phyloP scores from a whole-genome alignment of 2,329 filamentous ascomycete genomes.

The Fusarium succisae region DNA sequence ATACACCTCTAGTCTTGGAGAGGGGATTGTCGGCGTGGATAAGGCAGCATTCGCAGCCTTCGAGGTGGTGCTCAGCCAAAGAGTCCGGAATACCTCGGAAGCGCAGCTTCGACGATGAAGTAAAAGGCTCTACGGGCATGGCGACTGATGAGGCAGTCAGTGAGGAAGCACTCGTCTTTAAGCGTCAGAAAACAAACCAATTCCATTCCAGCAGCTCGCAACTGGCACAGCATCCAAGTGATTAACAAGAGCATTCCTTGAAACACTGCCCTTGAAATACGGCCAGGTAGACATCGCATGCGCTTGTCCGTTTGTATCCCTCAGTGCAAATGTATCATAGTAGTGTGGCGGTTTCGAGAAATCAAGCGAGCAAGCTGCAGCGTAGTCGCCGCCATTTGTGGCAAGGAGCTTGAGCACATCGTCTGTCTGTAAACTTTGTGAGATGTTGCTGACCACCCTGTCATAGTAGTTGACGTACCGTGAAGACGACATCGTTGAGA shows the following conservation, averaged over 20 bases:
- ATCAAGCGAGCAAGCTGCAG: slow-evolving; percentile 70
- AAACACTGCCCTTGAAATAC: slow-evolving; percentile 62
- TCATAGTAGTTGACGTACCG: slow-evolving; percentile 49
- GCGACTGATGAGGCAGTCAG: slow-evolving; percentile 46
- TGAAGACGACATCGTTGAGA: slow-evolving; percentile 71
- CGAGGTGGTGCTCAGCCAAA: slow-evolving; percentile 70
- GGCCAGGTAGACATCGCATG: slow-evolving; percentile 66
- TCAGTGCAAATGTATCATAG: slow-evolving; percentile 71
- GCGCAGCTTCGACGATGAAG: slow-evolving; percentile 55
- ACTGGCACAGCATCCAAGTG: slow-evolving; percentile 58
- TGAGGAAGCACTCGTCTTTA: neutral
- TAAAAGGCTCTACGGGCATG: slow-evolving; percentile 66
- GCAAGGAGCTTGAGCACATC: slow-evolving; percentile 65
- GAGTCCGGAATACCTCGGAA: slow-evolving; percentile 73
- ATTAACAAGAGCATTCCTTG: slow-evolving; percentile 62
- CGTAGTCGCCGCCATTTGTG: slow-evolving; percentile 67
- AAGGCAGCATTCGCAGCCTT: slow-evolving; percentile 83
- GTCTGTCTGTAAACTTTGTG: slow-evolving; percentile 53
- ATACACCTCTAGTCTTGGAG: slow-evolving; percentile 64
- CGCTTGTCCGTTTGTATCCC: slow-evolving; percentile 61
- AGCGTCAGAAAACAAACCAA: slow-evolving; percentile 41
- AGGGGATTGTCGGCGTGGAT: slow-evolving; percentile 77
- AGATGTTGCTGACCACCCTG: neutral
- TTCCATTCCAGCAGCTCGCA: slow-evolving; percentile 58
- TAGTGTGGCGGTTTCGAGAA: slow-evolving; percentile 63